A percentile compares a stretch with the other conserved stretches of the same genome.
Evolutionary conservation across 805 yeast genomes (phyloP).

Genomic region (Yarrowia porcina): DNA sequence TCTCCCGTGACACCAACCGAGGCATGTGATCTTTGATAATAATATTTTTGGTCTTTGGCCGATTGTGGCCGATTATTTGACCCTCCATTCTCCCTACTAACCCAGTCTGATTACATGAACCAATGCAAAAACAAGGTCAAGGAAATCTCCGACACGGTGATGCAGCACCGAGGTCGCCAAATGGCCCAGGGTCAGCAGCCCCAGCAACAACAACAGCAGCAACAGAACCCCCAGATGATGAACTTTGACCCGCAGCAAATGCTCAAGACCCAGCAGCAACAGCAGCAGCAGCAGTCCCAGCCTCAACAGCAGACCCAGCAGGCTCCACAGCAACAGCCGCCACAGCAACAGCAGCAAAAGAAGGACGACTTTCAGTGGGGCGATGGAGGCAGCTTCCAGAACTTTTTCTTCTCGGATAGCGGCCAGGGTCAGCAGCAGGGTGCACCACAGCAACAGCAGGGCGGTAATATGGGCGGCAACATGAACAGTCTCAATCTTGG

Average conservation of each 20-base stretch:
- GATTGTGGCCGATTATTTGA: too few species aligned
- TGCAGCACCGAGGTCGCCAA: conserved; percentile 20
- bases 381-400: conserved; percentile 20
- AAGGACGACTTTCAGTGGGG: conserved; percentile 21
- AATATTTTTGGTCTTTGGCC: too few species aligned
- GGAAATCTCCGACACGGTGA: conserved; percentile 27
- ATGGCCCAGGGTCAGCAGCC: conserved; percentile 25
- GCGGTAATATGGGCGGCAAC: conserved; percentile 29
- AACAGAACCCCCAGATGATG: conserved; percentile 25
- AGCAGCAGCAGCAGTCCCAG: conserved; percentile 25
- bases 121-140: conserved; percentile 33
- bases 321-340: conserved; percentile 29
- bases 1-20: too few species aligned
- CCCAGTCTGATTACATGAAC: conserved; percentile 32
- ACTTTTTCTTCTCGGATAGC: conserved; percentile 27
- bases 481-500: conserved; percentile 23
- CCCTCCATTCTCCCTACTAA: too few species aligned
- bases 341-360: conserved; percentile 25
- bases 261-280: conserved; percentile 18
- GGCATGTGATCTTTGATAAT: too few species aligned
- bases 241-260: conserved; percentile 26
- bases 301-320: conserved; percentile 1
- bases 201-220: conserved; percentile 23
- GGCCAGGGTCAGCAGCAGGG: conserved; percentile 35
- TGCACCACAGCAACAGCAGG: conserved; percentile 33